These are phyloP conservation scores for Conringia planisiliqua DNA, from an alignment of 345 rosid genomes.

Conservation along the genomic window DNA sequence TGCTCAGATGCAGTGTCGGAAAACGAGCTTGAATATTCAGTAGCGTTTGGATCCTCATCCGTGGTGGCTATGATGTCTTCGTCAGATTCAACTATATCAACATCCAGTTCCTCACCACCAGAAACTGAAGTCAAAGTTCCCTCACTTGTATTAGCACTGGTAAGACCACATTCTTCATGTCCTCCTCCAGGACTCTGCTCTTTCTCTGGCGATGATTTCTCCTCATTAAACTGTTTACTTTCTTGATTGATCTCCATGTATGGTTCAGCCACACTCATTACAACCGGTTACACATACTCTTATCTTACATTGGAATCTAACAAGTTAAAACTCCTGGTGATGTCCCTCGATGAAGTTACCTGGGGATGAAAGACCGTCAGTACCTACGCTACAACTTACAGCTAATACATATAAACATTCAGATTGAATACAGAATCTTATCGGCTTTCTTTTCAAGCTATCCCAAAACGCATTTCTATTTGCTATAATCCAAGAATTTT, in stretches of 20 bases:
- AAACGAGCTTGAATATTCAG: constrained; percentile 88
- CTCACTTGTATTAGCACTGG: constrained; percentile 32
- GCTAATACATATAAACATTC: neutral
- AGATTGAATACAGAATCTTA: neutral
- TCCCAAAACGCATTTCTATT: neutral
- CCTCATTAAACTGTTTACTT: constrained; percentile 12
- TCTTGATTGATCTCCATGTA: constrained; percentile 43
- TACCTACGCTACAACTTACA: neutral
- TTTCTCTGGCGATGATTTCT: constrained; percentile 31
- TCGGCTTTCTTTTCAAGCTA: neutral
- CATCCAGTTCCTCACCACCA: constrained; percentile 45
- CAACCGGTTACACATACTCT: constrained; percentile 11
- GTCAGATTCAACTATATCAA: constrained; percentile 51
- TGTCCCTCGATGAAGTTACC: neutral
- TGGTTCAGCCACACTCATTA: constrained; percentile 38
- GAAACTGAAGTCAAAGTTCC: constrained; percentile 31
- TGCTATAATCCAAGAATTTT: neutral
- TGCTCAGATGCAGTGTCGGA: constrained; percentile 59
- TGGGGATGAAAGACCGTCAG: constrained; percentile 5
- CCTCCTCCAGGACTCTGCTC: constrained; percentile 34
- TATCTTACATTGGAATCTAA: constrained; percentile 22
- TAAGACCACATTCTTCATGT: constrained; percentile 29
- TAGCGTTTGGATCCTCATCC: constrained; percentile 69
- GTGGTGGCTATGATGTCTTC: constrained; percentile 24
- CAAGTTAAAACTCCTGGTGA: neutral